Evolutionary conservation across 2,329 filamentous ascomycete species (phyloP), one percentile per base, ranked within the genome.

Genomic region (Lecanicillium sp.): DNA sequence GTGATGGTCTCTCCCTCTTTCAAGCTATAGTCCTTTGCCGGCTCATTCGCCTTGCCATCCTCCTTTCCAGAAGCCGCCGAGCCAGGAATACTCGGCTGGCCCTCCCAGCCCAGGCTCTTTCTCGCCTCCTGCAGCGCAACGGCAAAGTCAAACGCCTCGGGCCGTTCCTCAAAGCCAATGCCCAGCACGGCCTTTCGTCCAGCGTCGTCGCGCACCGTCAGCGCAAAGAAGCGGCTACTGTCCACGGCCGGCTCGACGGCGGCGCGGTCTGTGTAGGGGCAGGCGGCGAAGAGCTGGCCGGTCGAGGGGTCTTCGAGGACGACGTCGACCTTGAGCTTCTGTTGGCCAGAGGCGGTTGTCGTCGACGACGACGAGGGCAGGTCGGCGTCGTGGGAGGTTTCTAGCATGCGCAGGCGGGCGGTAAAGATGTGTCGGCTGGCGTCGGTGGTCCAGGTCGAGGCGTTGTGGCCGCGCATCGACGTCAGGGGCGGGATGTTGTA

Each of bases 1-100:
- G 81, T 87, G 50, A 94, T 94, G 14, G 84, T 94, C 70, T 95
- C 83, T 10, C 87, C 87, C 44, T 89, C 87, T 60, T 94, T 94
- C 46, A 95, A 60, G 52, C 84, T 89, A 55, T 87, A 88, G 54
- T 94, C 87, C 48, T 74, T 77, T 2, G 45, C 45, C 30, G 61
- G 61, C 31, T 63, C 59, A 33, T 60, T 53, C 5, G 44, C 41
- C 40, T 61, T 58, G 43, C 61, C 59, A 43, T 59, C 61, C 13
- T 53, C 51, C 11, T 55, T 57, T 4, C 56, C 55, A 0, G 52
- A 48, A 30, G n/a, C n/a, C n/a, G n/a, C n/a, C n/a, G n/a, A n/a
- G n/a, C n/a, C n/a, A n/a, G n/a, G n/a, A n/a, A 61, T 61, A 48
- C 60, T 58, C 49, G 54, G 47, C 17, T 52, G 53, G 7, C 53